A percentile compares a stretch with the other conserved stretches of the same genome.
Evolutionary conservation across 495 filamentous ascomycete genomes (phyloP).

Genomic region (Pseudevernia furfuracea): DNA sequence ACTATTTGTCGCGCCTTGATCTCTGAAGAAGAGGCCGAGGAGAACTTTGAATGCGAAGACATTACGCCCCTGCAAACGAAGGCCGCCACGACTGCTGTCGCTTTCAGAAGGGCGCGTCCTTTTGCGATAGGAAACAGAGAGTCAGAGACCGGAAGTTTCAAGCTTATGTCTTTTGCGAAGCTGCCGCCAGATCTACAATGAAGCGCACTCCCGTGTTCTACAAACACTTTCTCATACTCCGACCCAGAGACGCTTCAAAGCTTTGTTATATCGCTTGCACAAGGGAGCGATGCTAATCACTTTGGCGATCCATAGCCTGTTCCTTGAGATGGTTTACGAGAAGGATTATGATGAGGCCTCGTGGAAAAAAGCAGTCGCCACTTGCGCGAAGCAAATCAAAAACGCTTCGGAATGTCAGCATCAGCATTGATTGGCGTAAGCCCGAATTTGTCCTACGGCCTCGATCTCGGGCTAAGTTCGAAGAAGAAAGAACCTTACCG

Average conservation of each 20-base stretch:
- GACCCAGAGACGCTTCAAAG: neutral
- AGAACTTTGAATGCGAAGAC: neutral
- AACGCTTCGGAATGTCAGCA: neutral
- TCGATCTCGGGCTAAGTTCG: too few species aligned
- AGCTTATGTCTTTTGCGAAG: neutral
- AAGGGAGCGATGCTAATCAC: neutral
- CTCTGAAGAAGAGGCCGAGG: neutral
- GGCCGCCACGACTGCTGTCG: neutral
- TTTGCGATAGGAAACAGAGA: neutral
- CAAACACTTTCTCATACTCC: neutral
- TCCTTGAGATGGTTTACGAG: neutral
- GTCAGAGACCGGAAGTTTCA: neutral
- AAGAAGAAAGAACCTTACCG: neutral
- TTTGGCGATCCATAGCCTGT: constrained; percentile 1
- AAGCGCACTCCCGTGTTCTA: neutral
- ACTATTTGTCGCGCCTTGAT: neutral
- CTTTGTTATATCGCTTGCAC: neutral
- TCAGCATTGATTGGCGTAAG: neutral
- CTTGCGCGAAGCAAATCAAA: neutral
- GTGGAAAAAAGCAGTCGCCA: neutral
- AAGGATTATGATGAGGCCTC: rapidly evolving
- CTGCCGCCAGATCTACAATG: constrained; percentile 7
- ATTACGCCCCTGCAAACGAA: neutral
- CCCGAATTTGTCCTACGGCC: neutral
- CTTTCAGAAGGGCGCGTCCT: neutral